A percentile compares a stretch with the other conserved stretches of the same genome.
Evolutionary conservation across 257 asterid species (phyloP).

Genomic region (Solanum pimpinellifolium): DNA sequence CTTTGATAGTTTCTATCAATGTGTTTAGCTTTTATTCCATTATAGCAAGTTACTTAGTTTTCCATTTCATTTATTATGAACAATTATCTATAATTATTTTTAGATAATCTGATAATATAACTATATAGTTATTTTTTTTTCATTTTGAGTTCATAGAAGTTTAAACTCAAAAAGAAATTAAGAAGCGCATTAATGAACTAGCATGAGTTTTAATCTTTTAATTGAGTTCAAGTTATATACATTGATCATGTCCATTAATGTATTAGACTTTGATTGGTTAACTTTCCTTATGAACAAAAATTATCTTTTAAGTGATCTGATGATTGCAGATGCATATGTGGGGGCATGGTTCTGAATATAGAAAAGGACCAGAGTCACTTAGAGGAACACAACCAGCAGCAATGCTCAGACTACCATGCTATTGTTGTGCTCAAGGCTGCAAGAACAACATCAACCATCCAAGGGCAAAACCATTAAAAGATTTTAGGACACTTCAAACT

Average conservation of each 20-base stretch:
- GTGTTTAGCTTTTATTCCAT: background rate
- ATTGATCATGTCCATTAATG: too few relatives aligned
- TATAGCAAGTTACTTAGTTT: background rate
- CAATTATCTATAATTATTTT: background rate
- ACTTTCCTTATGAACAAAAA: background rate
- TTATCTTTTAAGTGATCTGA: background rate
- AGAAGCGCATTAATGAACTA: background rate
- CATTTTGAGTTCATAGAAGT: background rate
- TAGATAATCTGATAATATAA: background rate
- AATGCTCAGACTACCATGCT: constrained; percentile 84
- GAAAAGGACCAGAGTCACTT: constrained; percentile 77
- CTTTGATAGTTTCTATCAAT: background rate
- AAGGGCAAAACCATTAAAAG: constrained; percentile 73
- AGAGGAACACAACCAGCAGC: constrained; percentile 83
- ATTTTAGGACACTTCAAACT: constrained; percentile 82
- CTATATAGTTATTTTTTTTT: background rate
- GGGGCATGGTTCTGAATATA: constrained; percentile 90
- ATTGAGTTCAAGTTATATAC: background rate
- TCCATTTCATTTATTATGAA: background rate
- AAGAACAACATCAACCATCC: constrained; percentile 90
- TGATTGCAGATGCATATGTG: constrained; percentile 89
- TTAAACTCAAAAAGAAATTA: background rate
- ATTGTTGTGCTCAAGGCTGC: constrained; percentile 74
- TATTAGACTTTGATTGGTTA: too few relatives aligned
- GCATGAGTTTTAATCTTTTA: background rate